Conservation (phyloP, 2,329 filamentous ascomycete genomes). For the Apiospora malaysiana region DNA sequence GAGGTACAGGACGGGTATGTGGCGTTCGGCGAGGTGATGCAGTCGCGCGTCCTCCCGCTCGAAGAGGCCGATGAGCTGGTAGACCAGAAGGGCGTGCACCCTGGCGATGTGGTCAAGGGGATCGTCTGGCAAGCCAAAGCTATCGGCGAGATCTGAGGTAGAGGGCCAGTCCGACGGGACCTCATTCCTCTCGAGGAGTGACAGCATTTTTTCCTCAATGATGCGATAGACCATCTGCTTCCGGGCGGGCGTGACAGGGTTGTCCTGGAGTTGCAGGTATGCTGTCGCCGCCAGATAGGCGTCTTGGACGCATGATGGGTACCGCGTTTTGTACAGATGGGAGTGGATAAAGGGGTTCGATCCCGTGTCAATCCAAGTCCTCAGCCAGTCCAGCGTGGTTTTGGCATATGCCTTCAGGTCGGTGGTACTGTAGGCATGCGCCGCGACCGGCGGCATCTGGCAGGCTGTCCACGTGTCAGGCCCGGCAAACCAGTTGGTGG, state of each 20-base stretch:
- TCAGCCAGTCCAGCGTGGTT: slow-evolving; percentile 33
- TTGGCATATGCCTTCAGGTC: slow-evolving; percentile 26
- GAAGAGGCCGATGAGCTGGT: slow-evolving; percentile 38
- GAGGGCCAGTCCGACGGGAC: neutral
- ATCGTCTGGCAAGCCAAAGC: neutral
- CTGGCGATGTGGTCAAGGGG: slow-evolving; percentile 24
- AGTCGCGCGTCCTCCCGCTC: slow-evolving; percentile 33
- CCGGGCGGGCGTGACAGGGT: slow-evolving; percentile 22
- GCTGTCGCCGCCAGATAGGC: slow-evolving; percentile 36
- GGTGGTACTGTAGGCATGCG: neutral
- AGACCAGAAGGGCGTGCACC: slow-evolving; percentile 35
- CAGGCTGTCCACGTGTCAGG: slow-evolving; percentile 30
- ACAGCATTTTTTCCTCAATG: slow-evolving; percentile 27
- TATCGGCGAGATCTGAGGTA: neutral
- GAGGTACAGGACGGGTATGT: slow-evolving; percentile 31
- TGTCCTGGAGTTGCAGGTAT: slow-evolving; percentile 30
- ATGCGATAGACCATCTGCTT: slow-evolving; percentile 28
- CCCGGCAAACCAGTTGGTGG: slow-evolving; percentile 29
- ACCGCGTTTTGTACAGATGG: slow-evolving; percentile 34
- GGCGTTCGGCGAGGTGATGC: slow-evolving; percentile 31
- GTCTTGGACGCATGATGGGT: slow-evolving; percentile 38
- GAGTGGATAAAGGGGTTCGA: slow-evolving; percentile 41
- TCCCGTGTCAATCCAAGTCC: slow-evolving; percentile 36
- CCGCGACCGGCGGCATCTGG: slow-evolving; percentile 1
- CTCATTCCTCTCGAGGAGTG: slow-evolving; percentile 23